Conservation (phyloP, 1,139 yeast species). For the Geotrichum cucujoidarum region DNA sequence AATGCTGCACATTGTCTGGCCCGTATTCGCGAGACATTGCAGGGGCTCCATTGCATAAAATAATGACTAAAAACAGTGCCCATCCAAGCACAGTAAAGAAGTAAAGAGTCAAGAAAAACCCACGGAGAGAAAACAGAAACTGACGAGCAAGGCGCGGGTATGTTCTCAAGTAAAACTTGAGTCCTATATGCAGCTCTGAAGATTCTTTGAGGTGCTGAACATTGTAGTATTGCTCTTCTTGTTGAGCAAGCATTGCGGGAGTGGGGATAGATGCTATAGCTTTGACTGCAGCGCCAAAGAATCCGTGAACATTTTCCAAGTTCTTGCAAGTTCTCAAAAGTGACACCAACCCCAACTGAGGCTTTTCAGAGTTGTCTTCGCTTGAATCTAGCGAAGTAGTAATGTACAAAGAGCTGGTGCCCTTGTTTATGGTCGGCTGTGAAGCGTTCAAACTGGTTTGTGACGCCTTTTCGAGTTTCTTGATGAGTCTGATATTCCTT, state of each 20-base stretch:
- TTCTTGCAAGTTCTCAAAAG: slow-evolving; percentile 1
- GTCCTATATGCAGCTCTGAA: background rate
- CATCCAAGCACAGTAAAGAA: slow-evolving; percentile 25
- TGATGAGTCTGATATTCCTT: slow-evolving; percentile 1
- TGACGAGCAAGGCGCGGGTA: background rate
- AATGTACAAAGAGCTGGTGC: too few relatives aligned
- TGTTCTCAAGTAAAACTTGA: background rate
- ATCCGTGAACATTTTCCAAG: slow-evolving; percentile 18
- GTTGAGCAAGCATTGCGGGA: background rate
- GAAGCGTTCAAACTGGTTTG: background rate
- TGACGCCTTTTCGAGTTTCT: background rate
- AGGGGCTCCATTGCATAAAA: slow-evolving; percentile 26
- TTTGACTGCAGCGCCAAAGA: slow-evolving; percentile 16
- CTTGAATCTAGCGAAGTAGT: too few relatives aligned
- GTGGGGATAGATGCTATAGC: slow-evolving; percentile 19
- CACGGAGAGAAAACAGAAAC: slow-evolving; percentile 19
- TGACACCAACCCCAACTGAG: too few relatives aligned
- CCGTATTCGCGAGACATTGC: slow-evolving; percentile 25
- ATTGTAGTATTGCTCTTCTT: background rate
- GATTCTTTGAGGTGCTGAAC: background rate
- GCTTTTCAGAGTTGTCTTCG: too few relatives aligned
- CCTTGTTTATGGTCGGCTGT: background rate
- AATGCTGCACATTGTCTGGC: slow-evolving; percentile 22
- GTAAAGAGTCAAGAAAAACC: slow-evolving; percentile 23
- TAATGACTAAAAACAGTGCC: slow-evolving; percentile 26